These are phyloP conservation scores for Coprinopsis strossmayeri DNA, from an alignment of 768 basidiomycete species.

Conservation along the genomic window DNA sequence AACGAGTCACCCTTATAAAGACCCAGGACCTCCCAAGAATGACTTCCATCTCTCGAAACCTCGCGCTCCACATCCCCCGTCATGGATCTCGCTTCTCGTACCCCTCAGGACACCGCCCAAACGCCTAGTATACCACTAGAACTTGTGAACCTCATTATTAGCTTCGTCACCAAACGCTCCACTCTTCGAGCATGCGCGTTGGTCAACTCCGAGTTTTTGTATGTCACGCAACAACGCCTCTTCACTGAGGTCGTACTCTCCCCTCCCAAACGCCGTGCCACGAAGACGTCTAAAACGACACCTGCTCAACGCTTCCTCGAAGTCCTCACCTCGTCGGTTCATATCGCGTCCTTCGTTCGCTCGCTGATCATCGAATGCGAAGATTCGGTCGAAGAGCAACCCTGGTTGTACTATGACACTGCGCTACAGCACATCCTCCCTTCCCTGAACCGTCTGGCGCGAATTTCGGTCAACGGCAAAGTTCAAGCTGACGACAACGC, in stretches of 20 bases:
- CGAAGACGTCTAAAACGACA: neutral
- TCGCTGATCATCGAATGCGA: constrained; percentile 10
- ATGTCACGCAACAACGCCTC: constrained; percentile 5
- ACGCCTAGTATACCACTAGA: constrained; percentile 5
- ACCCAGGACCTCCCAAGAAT: neutral
- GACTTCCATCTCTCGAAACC: neutral
- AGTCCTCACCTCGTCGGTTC: constrained; percentile 6
- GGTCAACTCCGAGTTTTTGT: constrained; percentile 1
- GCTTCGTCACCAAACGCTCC: constrained; percentile 2
- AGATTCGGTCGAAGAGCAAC: constrained; percentile 8
- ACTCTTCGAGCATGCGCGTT: constrained; percentile 7
- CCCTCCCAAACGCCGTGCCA: constrained; percentile 5
- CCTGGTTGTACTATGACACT: constrained; percentile 11
- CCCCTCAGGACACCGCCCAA: neutral
- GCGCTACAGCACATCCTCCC: constrained; percentile 10
- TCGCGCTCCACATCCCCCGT: neutral
- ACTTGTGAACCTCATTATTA: constrained; percentile 8
- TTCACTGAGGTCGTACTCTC: constrained; percentile 8
- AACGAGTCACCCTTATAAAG: neutral
- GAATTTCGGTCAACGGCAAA: constrained; percentile 9
- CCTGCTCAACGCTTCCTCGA: constrained; percentile 10
- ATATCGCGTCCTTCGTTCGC: constrained; percentile 8
- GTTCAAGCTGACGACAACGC: constrained; percentile 5
- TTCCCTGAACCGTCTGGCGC: constrained; percentile 3
- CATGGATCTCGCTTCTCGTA: neutral